Base-by-base conservation (phyloP, 176 grass and related monocot species). In the Eleusine coracana region DNA sequence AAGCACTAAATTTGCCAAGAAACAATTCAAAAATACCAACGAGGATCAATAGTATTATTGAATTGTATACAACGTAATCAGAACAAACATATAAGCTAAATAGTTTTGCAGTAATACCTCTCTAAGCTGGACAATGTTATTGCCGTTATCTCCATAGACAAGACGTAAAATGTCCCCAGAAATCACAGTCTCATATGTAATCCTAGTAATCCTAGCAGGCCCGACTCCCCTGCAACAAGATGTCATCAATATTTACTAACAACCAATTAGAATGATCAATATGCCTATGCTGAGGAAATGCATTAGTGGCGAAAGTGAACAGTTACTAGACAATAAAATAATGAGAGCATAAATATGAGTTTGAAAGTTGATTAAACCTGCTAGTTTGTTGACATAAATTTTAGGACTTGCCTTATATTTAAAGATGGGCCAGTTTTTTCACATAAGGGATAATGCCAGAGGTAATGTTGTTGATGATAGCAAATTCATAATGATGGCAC, bases 111-210 rank as follows among this genome's bases (percentile, higher is more conserved):
- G 36, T 8, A 54, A 71, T 45, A 87, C 79, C 86, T 87, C 54
- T 87, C 55, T 83, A 76, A 87, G 80, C 54, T 55, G 58, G 66
- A 56, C 40, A 66, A 87, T 29, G 65, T 83, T 70, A 51, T 55
- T 72, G 54, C 80, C 80, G n/a, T 65, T 31, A 71, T 88, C 74
- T 78, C 77, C 85, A 75, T 81, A 59, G 18, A 86, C 49, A 86
- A 80, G 38, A 80, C n/a, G 25, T 75, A 86, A 66, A 73, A 75
- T 44, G 38, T 63, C 73, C 49, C 46, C 56, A 20, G 74, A 78
- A 83, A 70, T 46, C 77, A 68, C 74, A 78, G 82, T 71, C 74
- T 88, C 80, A 14, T 83, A 87, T 56, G 80, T 78, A 36, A 71
- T 88, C 75, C 80, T 83, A 78, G 67, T 71, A 55, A 88, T 77